Evolutionary conservation across 2,329 filamentous ascomycete genomes (phyloP).

Genomic region (Penicillium aurantiogriseum): DNA sequence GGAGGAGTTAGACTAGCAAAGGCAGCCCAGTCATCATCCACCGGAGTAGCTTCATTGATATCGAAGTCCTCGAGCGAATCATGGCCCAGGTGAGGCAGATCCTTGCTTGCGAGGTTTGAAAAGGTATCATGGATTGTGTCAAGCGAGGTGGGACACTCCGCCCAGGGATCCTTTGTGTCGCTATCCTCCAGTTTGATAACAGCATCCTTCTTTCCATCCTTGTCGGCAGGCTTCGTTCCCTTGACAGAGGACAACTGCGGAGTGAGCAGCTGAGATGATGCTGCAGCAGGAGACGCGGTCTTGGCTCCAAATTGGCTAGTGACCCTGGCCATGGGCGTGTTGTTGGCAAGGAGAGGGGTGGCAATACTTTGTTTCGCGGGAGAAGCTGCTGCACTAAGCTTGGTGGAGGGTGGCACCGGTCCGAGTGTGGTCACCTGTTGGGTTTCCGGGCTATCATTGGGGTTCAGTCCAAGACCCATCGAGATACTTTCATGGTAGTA

Average conservation of each 20-base stretch:
- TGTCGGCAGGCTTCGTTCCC: constrained; percentile 25
- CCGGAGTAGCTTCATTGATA: constrained; percentile 27
- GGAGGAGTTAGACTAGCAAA: constrained; percentile 39
- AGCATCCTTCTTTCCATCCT: constrained; percentile 14
- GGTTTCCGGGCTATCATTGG: constrained; percentile 16
- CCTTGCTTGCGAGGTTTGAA: constrained; percentile 30
- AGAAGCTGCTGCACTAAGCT: constrained; percentile 21
- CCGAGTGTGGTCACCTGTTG: constrained; percentile 18
- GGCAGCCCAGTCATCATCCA: constrained; percentile 18
- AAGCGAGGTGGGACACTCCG: constrained; percentile 37
- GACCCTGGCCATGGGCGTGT: constrained; percentile 36
- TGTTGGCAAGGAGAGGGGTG: constrained; percentile 30
- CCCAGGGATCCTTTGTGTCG: constrained; percentile 37
- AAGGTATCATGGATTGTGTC: constrained; percentile 42
- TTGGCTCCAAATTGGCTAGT: constrained; percentile 36
- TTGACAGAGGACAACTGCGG: constrained; percentile 28
- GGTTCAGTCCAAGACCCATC: constrained; percentile 48
- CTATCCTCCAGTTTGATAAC: constrained; percentile 6
- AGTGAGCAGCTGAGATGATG: constrained; percentile 35
- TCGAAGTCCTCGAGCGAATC: constrained; percentile 42
- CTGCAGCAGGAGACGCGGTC: constrained; percentile 31
- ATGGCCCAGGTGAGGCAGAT: constrained; percentile 29
- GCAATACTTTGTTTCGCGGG: constrained; percentile 29
- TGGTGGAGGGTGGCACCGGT: constrained; percentile 15
- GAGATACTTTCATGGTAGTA: constrained; percentile 56